These are phyloP conservation scores for Prunus mume DNA, from an alignment of 306 rosid genomes.

Conservation along the genomic window DNA sequence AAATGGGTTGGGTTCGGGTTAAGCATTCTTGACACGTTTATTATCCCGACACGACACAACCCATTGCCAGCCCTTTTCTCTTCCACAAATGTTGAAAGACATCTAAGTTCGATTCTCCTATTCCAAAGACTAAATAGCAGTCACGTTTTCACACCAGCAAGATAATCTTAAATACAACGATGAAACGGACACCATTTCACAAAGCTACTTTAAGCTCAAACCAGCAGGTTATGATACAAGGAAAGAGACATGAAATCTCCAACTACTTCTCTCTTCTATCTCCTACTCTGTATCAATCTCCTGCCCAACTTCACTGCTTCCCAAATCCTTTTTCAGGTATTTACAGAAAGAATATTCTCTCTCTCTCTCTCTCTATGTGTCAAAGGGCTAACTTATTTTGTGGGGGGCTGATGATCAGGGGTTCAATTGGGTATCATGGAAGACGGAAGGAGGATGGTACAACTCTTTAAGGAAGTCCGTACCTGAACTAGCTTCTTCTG, in stretches of 20 bases:
- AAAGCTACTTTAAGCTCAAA: too few relatives aligned
- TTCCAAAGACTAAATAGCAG: neutral
- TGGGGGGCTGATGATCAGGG: slow-evolving; percentile 35
- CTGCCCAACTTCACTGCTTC: slow-evolving; percentile 6
- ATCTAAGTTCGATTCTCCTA: too few relatives aligned
- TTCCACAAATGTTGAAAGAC: too few relatives aligned
- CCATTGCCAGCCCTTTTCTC: too few relatives aligned
- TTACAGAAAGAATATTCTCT: neutral
- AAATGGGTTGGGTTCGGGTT: too few relatives aligned
- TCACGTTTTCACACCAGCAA: neutral
- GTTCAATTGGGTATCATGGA: slow-evolving; percentile 79
- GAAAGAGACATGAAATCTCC: neutral
- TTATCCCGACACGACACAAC: too few relatives aligned
- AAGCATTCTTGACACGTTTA: too few relatives aligned
- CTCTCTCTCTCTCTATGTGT: neutral
- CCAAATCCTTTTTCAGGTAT: slow-evolving; percentile 10
- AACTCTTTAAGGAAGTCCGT: slow-evolving; percentile 44
- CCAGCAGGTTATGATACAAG: neutral
- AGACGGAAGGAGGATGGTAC: slow-evolving; percentile 61
- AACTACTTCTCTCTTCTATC: neutral
- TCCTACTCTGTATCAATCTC: neutral
- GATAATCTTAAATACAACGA: neutral
- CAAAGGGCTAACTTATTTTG: neutral
- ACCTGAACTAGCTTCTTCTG: slow-evolving; percentile 48
- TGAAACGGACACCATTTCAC: neutral